Conservation (phyloP, 805 yeast species). For the Metschnikowia colocasiae region DNA sequence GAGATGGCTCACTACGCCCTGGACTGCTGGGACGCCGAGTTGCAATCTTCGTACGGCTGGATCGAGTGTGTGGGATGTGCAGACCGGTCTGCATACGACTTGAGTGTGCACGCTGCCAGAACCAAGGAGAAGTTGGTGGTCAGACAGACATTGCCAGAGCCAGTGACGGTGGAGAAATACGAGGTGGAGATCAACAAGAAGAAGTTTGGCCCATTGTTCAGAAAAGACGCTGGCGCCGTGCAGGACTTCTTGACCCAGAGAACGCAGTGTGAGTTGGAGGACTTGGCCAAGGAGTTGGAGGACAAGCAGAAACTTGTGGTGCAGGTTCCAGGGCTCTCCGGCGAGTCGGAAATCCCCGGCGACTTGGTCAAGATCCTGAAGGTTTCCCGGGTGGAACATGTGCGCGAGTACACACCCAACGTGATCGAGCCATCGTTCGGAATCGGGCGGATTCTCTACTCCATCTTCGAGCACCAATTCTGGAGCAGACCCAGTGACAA, state of each 20-base stretch:
- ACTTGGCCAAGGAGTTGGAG: slow-evolving; percentile 64
- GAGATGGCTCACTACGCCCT: slow-evolving; percentile 99
- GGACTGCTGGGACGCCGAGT: slow-evolving; percentile 99
- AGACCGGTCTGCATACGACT: slow-evolving; percentile 97
- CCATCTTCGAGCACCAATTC: slow-evolving; percentile 89
- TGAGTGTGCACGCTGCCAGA: slow-evolving; percentile 90
- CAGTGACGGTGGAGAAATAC: slow-evolving; percentile 73
- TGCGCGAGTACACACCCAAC: slow-evolving; percentile 93
- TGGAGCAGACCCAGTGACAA: slow-evolving; percentile 91
- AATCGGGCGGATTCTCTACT: slow-evolving; percentile 93
- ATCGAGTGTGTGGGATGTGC: slow-evolving; percentile 99
- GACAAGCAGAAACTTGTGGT: slow-evolving; percentile 61
- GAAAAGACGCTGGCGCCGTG: slow-evolving; percentile 93
- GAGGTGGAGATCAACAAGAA: slow-evolving; percentile 90
- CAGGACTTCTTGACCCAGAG: slow-evolving; percentile 72
- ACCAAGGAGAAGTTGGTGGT: slow-evolving; percentile 95
- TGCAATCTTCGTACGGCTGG: slow-evolving; percentile 97
- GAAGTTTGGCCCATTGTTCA: slow-evolving; percentile 96
- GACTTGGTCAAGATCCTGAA: slow-evolving; percentile 72
- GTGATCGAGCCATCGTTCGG: slow-evolving; percentile 99
- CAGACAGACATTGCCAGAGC: slow-evolving; percentile 83
- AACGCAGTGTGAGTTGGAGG: slow-evolving; percentile 82
- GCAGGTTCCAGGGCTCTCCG: slow-evolving; percentile 59
- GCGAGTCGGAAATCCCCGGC: slow-evolving; percentile 61
- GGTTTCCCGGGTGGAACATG: slow-evolving; percentile 78